phyloP scores from a whole-genome alignment of 176 grass and related monocot genomes.

The Chloris gayana region DNA sequence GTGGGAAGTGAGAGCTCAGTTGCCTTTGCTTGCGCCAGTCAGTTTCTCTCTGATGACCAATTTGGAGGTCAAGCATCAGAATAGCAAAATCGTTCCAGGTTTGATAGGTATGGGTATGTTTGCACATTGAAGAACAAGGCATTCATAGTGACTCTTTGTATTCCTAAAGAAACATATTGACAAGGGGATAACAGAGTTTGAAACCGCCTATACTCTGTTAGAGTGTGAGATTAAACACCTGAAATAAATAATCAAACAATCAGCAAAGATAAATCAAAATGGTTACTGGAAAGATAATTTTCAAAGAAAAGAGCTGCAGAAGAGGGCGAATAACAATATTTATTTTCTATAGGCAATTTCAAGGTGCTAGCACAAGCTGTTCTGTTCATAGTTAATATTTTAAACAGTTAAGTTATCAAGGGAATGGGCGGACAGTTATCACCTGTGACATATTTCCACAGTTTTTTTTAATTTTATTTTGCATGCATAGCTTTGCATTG shows the following conservation, averaged over 20 bases:
- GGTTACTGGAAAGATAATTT: neutral
- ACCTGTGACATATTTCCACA: neutral
- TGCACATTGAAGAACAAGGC: conserved; percentile 30
- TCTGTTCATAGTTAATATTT: neutral
- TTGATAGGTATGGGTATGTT: conserved; percentile 19
- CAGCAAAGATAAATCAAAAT: conserved; percentile 29
- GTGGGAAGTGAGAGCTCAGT: neutral
- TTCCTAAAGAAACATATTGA: conserved; percentile 60
- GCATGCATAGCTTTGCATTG: too few relatives aligned
- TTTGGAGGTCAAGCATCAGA: conserved; percentile 18
- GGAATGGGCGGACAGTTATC: neutral
- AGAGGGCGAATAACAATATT: neutral
- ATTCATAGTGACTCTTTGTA: conserved; percentile 34
- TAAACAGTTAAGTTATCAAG: neutral
- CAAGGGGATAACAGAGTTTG: conserved; percentile 40
- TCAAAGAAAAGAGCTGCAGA: neutral
- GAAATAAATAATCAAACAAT: conserved; percentile 31
- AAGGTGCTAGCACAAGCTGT: neutral
- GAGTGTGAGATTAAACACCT: conserved; percentile 59
- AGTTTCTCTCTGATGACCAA: conserved; percentile 24
- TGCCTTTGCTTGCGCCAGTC: conserved; percentile 14
- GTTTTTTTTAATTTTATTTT: neutral
- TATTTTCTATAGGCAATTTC: conserved; percentile 22
- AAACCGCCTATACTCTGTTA: conserved; percentile 46
- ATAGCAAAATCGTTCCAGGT: conserved; percentile 27